Conservation (phyloP, 805 yeast species). For the Yarrowia deformans region DNA sequence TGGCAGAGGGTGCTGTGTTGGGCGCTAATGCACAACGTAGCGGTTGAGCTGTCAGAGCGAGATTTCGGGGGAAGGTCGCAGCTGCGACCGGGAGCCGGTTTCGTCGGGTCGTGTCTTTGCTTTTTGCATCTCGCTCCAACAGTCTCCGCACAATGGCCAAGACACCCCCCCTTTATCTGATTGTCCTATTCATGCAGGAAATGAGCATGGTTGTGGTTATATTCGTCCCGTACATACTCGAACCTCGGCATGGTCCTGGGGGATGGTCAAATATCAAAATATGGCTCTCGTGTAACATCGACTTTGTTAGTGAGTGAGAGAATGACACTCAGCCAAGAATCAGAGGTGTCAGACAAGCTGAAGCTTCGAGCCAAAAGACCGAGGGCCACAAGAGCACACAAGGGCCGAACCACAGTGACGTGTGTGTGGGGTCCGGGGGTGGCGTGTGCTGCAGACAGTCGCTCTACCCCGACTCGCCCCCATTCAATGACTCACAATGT, state of each 20-base stretch:
- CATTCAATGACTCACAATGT: slow-evolving; percentile 20
- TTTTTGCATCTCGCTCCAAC: neutral
- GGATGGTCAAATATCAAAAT: no score
- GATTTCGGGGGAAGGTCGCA: neutral
- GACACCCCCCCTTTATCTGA: slow-evolving; percentile 21
- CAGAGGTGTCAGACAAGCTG: neutral
- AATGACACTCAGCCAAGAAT: slow-evolving; percentile 2
- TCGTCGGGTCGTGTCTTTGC: neutral
- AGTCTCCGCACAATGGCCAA: neutral
- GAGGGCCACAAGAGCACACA: neutral
- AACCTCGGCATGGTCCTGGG: slow-evolving; percentile 16
- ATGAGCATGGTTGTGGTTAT: neutral
- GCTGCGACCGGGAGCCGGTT: neutral
- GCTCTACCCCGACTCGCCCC: no score
- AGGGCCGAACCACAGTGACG: neutral
- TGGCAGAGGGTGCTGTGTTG: slow-evolving; percentile 25
- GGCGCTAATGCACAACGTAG: slow-evolving; percentile 31
- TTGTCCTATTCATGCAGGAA: slow-evolving; percentile 4
- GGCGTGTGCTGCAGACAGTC: neutral
- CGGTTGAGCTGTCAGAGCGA: slow-evolving; percentile 29
- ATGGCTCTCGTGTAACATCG: no score
- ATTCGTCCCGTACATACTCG: neutral
- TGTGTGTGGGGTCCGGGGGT: neutral
- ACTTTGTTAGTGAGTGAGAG: no score
- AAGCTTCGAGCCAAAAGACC: slow-evolving; percentile 1